Evolutionary conservation across 805 yeast genomes (phyloP).

Genomic region (Aciculoconidium aculeatum): DNA sequence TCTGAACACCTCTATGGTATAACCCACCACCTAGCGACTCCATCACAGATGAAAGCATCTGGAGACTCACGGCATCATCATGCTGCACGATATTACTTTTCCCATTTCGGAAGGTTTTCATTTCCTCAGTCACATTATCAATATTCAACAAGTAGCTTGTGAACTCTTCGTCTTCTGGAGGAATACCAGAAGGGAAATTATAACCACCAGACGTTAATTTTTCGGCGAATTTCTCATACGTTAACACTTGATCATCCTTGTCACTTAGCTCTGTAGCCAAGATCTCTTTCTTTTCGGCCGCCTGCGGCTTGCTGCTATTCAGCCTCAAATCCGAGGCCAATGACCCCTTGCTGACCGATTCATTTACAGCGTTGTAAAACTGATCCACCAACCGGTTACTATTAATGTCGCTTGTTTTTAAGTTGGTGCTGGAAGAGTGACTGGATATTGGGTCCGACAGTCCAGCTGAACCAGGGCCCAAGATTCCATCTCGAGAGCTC

Average conservation of each 20-base stretch:
- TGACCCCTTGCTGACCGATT: too few relatives aligned
- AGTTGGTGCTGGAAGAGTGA: too few relatives aligned
- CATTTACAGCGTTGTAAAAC: conserved; percentile 26
- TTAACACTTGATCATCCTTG: conserved; percentile 3
- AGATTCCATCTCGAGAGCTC: too few relatives aligned
- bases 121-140: conserved; percentile 18
- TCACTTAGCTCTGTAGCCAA: conserved; percentile 7
- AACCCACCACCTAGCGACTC: conserved; percentile 2
- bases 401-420: conserved; percentile 14
- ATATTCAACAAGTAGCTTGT: conserved; percentile 24
- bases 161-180: conserved; percentile 20
- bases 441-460: too few relatives aligned
- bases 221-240: conserved; percentile 10
- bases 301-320: conserved; percentile 1
- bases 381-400: conserved; percentile 36
- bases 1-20: conserved; percentile 3
- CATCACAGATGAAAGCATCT: conserved; percentile 4
- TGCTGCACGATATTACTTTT: not conserved
- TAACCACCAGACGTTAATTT: conserved; percentile 18
- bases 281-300: conserved; percentile 4
- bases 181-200: conserved; percentile 6
- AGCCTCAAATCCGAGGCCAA: not conserved
- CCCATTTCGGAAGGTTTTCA: conserved; percentile 1
- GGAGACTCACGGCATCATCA: conserved; percentile 1
- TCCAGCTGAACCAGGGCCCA: too few relatives aligned